Conservation (phyloP, 345 rosid genomes). For the Litchi chinensis region DNA sequence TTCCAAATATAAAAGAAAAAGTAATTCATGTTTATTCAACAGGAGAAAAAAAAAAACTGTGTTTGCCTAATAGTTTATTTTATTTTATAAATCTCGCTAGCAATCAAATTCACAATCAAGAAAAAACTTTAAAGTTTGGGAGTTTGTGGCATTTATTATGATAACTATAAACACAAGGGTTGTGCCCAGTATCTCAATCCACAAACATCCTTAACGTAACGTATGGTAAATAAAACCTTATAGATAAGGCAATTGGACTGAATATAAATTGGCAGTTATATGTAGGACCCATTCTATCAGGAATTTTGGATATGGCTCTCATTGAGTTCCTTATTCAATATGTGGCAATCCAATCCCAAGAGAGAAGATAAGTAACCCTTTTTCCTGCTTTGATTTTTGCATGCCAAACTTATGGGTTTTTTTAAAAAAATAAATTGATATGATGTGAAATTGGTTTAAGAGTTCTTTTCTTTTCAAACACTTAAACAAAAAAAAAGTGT, state of each 20-base stretch:
- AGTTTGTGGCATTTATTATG: neutral
- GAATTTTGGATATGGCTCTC: constrained; percentile 17
- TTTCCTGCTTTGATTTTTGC: neutral
- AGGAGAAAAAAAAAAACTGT: too few species aligned
- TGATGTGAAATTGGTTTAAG: too few species aligned
- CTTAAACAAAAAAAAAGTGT: too few species aligned
- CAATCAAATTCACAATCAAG: neutral
- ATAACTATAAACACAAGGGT: neutral
- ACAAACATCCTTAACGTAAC: constrained; percentile 4
- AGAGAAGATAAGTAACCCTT: neutral
- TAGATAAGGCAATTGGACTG: constrained; percentile 5
- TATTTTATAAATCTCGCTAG: neutral
- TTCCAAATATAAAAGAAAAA: too few species aligned
- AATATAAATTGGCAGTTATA: neutral
- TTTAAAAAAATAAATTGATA: too few species aligned
- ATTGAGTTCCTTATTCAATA: neutral
- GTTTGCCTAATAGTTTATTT: too few species aligned
- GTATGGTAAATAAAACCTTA: neutral
- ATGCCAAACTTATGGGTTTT: neutral
- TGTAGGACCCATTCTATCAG: constrained; percentile 14
- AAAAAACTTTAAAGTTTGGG: neutral
- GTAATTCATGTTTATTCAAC: neutral
- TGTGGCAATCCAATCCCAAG: constrained; percentile 35
- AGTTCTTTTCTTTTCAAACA: too few species aligned
- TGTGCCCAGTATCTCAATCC: neutral